Evolutionary conservation across 2,329 filamentous ascomycete genomes (phyloP), one percentile per base, ranked within the genome.

Genomic region (Penicillium sp.): DNA sequence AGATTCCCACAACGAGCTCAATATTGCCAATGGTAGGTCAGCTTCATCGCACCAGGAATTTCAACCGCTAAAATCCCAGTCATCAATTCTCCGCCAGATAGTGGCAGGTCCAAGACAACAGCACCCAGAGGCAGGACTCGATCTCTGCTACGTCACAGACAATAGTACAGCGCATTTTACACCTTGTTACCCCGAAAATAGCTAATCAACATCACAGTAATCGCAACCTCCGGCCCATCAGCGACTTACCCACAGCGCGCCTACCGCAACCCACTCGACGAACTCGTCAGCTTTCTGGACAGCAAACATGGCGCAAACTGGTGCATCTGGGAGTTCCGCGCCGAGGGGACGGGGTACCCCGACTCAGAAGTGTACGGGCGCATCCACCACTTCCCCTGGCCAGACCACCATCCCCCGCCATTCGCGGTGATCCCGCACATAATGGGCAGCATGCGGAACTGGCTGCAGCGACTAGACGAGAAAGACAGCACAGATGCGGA

Each of bases 291-390:
- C 60, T 99, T 93, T 71, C 86, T 99, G 59, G 91, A 97, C 74
- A 78, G 81, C 41, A 90, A 91, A 67, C 94, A 99, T 74, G 87
- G 83, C 27, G 76, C 85, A 26, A 79, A 94, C 59, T 99, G 94
- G 94, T 86, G 88, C 3, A 96, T 99, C 66, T 99, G 93, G 91
- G 94, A 99, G 75, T 99, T 99, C 66, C 87, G 94, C 42, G 94
- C 91, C 34, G 94, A 99, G 72, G 94, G 94, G 5, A 97, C 94
- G 0, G 94, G 94, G 1, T 99, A 99, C 67, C 91, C 91, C 0
- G 94, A 99, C 68, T 83, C 86, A 16, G 89, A 92, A 54, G 93
- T 99, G 1, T 91, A 96, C 70, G 82, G 84, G 32, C 83, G 92
- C 3, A 87, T 97, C 60, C 84, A 88, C 60, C 94, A 99, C 74